Evolutionary conservation across 768 basidiomycete species (phyloP).

Genomic region (Cystoderma amianthinum): DNA sequence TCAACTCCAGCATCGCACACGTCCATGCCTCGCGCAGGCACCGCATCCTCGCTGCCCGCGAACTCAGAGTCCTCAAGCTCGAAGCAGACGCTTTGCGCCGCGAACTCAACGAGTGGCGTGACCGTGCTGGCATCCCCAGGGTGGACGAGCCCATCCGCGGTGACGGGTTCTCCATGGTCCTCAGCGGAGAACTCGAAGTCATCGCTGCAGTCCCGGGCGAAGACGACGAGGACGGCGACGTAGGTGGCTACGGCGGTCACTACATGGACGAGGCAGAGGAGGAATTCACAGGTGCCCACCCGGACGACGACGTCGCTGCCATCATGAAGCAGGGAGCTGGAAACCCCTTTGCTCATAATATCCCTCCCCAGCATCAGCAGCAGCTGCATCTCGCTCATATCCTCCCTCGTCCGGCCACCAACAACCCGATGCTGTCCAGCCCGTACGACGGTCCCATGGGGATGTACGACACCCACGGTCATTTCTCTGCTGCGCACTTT

Average conservation of each 20-base stretch:
- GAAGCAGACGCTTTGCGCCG: constrained; percentile 84
- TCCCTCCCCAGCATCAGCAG: constrained; percentile 5
- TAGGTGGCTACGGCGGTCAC: constrained; percentile 21
- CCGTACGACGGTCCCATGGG: constrained; percentile 10
- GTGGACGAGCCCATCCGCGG: constrained; percentile 69
- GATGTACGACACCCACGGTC: constrained; percentile 12
- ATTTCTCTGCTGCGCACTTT: constrained; percentile 1
- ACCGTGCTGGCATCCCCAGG: constrained; percentile 61
- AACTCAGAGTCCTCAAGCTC: constrained; percentile 70
- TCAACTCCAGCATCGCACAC: constrained; percentile 91
- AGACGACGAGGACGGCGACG: constrained; percentile 51
- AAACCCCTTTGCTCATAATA: constrained; percentile 11
- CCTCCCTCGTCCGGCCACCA: constrained; percentile 8
- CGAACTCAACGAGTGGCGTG: constrained; percentile 93
- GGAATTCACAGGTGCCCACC: constrained; percentile 10
- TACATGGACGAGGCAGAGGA: constrained; percentile 14
- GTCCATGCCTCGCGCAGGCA: constrained; percentile 79
- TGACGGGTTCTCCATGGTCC: constrained; percentile 66
- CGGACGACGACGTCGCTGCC: constrained; percentile 9
- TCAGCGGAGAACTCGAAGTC: constrained; percentile 66
- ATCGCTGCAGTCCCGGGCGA: constrained; percentile 39
- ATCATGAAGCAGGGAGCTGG: constrained; percentile 6
- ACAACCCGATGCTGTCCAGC: constrained; percentile 9
- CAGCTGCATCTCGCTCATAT: constrained; percentile 8
- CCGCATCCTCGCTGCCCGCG: constrained; percentile 72